Base-by-base conservation (phyloP, 225 moss, liverwort and hornwort species). In the Pseudisothecium myosuroides region DNA sequence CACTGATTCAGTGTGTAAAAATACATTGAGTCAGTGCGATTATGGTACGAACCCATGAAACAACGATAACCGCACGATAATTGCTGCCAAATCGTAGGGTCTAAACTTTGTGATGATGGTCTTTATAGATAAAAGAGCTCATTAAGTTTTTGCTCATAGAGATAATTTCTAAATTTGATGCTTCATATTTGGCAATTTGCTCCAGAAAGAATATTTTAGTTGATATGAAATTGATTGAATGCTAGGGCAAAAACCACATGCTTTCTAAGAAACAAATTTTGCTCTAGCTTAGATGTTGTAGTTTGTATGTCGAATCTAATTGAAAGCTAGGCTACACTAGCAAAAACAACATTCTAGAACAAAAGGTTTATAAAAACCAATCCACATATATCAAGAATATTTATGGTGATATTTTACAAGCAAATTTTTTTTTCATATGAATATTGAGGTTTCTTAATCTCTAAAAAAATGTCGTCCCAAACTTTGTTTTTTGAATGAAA, bases 201-300 rank as follows among this genome's bases (percentile, higher is more conserved):
- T 43, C 5, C 9, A 16, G 43, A 27, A 26, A 71, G 0, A 1
- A 41, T 41, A 24, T 14, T 69, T 41, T 71, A 71, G 41, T 71
- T 41, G 24, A 9, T 71, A 41, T 71, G 2, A 5, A 39, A 5
- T 3, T 24, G 8, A 71, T 71, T 24, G 23, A 67, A 37, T 1
- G 11, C 6, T 12, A 37, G 5, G 3, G 4, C 37, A 37, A 37
- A 67, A 67, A 21, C 0, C 2, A 12, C 0, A 19, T 9, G 12
- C 12, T n/a, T 68, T n/a, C 22, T n/a, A 22, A 23, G 1, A 69
- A 54, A 54, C 2, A 24, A 11, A 13, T 39, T 39, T 39, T 37
- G 4, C 13, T n/a, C 12, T n/a, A 68, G 6, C 4, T n/a, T 66
- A 1, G 4, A 69, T 23, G 69, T 2, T 69, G 8, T 39, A 39